Evolutionary conservation across 2,329 filamentous ascomycete genomes (phyloP), one percentile per base, ranked within the genome.

Genomic region (Fusarium sp.): DNA sequence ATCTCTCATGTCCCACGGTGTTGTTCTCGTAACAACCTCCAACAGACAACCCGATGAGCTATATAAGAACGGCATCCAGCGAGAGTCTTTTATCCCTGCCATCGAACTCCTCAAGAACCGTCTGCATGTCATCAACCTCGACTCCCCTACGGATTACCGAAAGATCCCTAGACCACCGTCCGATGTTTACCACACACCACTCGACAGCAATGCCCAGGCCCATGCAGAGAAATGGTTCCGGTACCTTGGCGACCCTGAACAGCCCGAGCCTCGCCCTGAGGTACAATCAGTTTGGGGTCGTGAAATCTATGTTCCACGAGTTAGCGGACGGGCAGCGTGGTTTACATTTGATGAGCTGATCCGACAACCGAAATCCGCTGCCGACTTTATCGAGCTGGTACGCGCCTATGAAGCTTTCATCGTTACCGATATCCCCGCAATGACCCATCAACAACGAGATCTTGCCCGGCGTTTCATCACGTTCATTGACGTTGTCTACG

Each of bases 31-130:
- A 32, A 98, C 96, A 8, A 99, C 96, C 1, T 97, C 93, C 9
- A 99, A 99, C 79, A 87, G 96, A n/a, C 94, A 97, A 73, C 96
- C 96, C 0, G 90, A 96, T 74, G 95, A 99, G 62, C 86, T 99
- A 9, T 99, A 99, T 84, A 97, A 96, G 80, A 99, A 99, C 77
- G 96, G 96, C 56, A 95, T 99, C 68, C 96, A 99, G 81, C 90
- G 96, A 61, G 91, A 97, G 71, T 97, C 93, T 8, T 99, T 99
- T 77, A 87, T 99, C 50, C 96, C 96, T 0, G 97, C 95, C 70
- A 99, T 99, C 76, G 91, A 94, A 67, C 89, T 99, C 6, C 89
- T 99, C 44, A 95, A 97, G 78, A 87, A 85, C 39, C 89, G 90
- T 4, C 87, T 99, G 10, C 90, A 92, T 54, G 93, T 98, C 47